Evolutionary conservation across 2,329 filamentous ascomycete species (phyloP).

Genomic region (Botrytis paeoniae): DNA sequence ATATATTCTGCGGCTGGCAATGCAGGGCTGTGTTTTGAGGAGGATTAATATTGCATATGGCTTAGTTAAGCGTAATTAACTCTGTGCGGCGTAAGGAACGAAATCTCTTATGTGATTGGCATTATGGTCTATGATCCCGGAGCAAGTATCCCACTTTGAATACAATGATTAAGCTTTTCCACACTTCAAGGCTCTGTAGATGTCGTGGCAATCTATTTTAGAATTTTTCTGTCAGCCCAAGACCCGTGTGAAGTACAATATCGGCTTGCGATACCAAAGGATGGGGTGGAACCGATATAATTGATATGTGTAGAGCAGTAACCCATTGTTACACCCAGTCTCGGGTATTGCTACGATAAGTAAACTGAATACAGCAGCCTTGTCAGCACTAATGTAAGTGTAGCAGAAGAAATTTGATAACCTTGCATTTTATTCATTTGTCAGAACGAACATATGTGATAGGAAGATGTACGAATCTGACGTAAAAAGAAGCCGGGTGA

Average conservation of each 20-base stretch:
- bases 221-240: neutral
- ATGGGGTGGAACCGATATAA: neutral
- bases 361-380: neutral
- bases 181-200: slow-evolving; percentile 1
- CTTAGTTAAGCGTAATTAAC: slow-evolving; percentile 8
- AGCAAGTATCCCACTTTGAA: neutral
- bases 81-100: neutral
- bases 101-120: slow-evolving; percentile 1
- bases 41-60: neutral
- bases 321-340: neutral
- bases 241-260: neutral
- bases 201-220: neutral
- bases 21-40: neutral
- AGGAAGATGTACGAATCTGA: neutral
- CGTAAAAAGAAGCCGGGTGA: neutral
- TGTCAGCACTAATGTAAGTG: neutral
- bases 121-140: neutral
- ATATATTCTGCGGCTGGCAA: slow-evolving; percentile 8
- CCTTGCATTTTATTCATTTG: neutral
- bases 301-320: neutral
- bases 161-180: neutral
- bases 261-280: neutral
- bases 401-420: neutral
- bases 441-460: neutral
- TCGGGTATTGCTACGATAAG: neutral